Conservation (phyloP, 257 asterid species). For the Ocimum tenuiflorum region DNA sequence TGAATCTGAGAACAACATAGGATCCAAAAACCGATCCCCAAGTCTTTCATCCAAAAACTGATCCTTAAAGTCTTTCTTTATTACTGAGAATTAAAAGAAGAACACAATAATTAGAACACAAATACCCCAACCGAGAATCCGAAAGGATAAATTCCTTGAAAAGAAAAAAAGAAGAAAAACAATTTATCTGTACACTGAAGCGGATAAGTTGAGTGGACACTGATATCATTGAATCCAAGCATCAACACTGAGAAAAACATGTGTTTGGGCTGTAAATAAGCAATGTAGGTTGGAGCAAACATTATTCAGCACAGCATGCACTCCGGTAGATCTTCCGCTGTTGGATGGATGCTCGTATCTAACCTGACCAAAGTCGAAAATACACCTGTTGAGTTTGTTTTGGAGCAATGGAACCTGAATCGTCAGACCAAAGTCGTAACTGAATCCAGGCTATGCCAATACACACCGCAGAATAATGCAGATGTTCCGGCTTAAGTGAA, state of each 20-base stretch:
- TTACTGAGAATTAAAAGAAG: conserved; percentile 3
- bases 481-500: too few relatives aligned
- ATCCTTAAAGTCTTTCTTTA: too few relatives aligned
- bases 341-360: background rate
- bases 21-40: background rate
- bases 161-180: background rate
- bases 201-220: conserved; percentile 15
- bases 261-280: background rate
- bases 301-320: conserved; percentile 60
- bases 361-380: conserved; percentile 95
- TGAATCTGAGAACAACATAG: background rate
- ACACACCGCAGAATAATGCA: too few relatives aligned
- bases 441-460: too few relatives aligned
- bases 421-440: too few relatives aligned
- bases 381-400: conserved; percentile 68
- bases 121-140: conserved; percentile 5
- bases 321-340: conserved; percentile 75
- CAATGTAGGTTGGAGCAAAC: too few relatives aligned
- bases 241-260: background rate
- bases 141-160: conserved; percentile 3
- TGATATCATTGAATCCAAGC: conserved; percentile 9
- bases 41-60: too few relatives aligned
- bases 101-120: conserved; percentile 1
- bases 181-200: conserved; percentile 32
- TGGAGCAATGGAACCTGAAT: too few relatives aligned